These are phyloP conservation scores for Coccomyxa subellipsoidea DNA, from an alignment of 163 green algal species.

Conservation along the genomic window DNA sequence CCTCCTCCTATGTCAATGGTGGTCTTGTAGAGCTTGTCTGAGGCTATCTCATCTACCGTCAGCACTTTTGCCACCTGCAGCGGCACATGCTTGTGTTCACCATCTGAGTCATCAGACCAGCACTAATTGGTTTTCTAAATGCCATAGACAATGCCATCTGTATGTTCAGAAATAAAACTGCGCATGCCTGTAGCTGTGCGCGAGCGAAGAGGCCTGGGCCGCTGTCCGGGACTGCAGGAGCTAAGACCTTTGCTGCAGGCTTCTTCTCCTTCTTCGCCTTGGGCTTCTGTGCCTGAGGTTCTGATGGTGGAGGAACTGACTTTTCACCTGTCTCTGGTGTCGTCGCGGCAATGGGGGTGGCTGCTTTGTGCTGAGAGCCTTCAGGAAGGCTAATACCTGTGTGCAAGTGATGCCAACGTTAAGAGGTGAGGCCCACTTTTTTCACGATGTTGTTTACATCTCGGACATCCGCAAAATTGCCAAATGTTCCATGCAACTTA, in stretches of 20 bases:
- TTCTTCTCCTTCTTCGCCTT: slow-evolving; percentile 8
- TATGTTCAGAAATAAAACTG: no score
- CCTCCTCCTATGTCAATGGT: slow-evolving; percentile 56
- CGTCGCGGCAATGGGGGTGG: background rate
- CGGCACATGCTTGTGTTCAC: background rate
- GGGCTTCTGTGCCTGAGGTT: background rate
- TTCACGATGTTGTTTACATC: no score
- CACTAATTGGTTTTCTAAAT: background rate
- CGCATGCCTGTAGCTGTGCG: background rate
- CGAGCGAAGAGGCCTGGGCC: background rate
- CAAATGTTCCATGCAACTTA: background rate
- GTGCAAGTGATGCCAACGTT: no score
- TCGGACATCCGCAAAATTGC: background rate
- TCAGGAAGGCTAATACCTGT: background rate
- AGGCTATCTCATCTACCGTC: slow-evolving; percentile 46
- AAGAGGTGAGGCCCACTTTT: no score
- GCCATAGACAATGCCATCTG: background rate
- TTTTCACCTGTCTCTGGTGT: background rate
- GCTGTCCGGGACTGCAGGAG: background rate
- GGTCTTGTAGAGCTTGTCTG: slow-evolving; percentile 69
- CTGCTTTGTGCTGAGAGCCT: background rate
- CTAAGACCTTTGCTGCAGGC: background rate
- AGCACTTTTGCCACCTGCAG: slow-evolving; percentile 55
- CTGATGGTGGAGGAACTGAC: background rate
- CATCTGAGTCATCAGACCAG: background rate